These are phyloP conservation scores for Euphorbia celastroides DNA, from an alignment of 441 rosid species.

Conservation along the genomic window DNA sequence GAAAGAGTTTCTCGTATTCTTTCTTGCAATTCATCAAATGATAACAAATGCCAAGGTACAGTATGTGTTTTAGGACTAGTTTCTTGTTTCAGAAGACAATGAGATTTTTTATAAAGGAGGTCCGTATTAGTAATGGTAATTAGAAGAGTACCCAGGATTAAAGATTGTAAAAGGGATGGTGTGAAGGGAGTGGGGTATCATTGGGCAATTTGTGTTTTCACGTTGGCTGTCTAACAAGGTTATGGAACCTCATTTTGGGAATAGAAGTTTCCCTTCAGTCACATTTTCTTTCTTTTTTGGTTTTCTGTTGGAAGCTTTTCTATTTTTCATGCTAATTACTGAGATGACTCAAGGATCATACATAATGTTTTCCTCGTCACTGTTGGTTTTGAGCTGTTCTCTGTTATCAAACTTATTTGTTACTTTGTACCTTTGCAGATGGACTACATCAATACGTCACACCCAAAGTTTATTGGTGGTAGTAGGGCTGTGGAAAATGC, in stretches of 20 bases:
- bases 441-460: conserved; percentile 93
- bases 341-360: background rate
- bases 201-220: background rate
- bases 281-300: background rate
- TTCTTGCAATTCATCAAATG: background rate
- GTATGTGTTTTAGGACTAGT: background rate
- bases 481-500: conserved; percentile 86
- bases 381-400: background rate
- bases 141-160: background rate
- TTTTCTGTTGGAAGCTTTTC: background rate
- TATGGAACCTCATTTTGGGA: background rate
- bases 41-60: background rate
- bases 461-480: conserved; percentile 91
- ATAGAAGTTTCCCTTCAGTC: background rate
- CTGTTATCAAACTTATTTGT: background rate
- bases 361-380: background rate
- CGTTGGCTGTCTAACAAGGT: background rate
- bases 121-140: background rate
- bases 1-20: background rate
- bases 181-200: background rate
- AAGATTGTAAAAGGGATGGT: background rate
- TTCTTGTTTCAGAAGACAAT: background rate
- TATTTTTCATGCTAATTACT: background rate
- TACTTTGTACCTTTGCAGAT: conserved; percentile 42
- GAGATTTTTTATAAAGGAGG: background rate